Conservation (phyloP, 257 asterid genomes). For the Avicennia marina region DNA sequence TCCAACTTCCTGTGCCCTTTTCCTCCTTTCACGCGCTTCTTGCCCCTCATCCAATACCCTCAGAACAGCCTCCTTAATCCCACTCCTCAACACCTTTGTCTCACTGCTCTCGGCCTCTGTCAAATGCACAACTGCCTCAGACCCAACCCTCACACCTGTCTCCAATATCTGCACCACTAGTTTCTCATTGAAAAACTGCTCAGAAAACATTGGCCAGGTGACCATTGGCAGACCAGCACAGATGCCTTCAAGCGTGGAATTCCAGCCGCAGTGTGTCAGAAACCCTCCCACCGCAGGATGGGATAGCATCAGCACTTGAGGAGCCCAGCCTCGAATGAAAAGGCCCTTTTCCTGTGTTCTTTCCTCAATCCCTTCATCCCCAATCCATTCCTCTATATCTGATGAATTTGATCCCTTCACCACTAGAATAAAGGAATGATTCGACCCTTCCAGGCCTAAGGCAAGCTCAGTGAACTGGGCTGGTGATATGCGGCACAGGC, state of each 20-base stretch:
- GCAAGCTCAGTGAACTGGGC: conserved; percentile 34
- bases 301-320: conserved; percentile 36
- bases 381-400: conserved; percentile 38
- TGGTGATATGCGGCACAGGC: conserved; percentile 25
- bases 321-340: conserved; percentile 52
- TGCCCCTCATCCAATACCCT: neutral
- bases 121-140: neutral
- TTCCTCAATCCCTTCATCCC: conserved; percentile 36
- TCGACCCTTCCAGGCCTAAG: conserved; percentile 35
- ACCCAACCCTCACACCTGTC: neutral
- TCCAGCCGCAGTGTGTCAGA: conserved; percentile 39
- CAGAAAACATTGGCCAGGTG: conserved; percentile 42
- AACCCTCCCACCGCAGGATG: conserved; percentile 32
- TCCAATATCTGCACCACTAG: conserved; percentile 12
- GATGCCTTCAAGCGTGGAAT: conserved; percentile 33
- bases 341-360: conserved; percentile 37
- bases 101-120: neutral
- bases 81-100: neutral
- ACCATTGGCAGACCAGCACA: conserved; percentile 42
- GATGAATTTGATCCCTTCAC: conserved; percentile 33
- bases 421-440: conserved; percentile 39
- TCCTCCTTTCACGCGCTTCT: neutral
- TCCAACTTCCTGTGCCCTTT: neutral
- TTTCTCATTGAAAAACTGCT: conserved; percentile 41
- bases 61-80: neutral